Conservation (phyloP, 208 protist genomes). For the Acanthamoeba sp. region DNA sequence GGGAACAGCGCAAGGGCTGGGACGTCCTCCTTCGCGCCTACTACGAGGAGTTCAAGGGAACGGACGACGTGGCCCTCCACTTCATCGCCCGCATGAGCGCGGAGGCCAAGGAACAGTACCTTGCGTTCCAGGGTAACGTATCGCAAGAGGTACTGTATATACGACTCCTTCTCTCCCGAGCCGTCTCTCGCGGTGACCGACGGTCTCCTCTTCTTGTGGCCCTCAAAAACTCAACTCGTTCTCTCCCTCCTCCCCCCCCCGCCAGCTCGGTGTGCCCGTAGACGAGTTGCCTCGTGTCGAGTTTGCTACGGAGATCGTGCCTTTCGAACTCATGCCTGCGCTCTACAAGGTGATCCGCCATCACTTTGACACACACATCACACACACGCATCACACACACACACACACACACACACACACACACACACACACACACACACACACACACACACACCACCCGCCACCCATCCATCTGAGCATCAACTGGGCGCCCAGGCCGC, state of each 20-base stretch:
- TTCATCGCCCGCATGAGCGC: conserved; percentile 63
- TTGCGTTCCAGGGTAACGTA: neutral
- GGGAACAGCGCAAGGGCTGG: conserved; percentile 85
- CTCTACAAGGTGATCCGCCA: conserved; percentile 73
- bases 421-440: too few relatives aligned
- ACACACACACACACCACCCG: neutral
- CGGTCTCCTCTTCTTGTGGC: neutral
- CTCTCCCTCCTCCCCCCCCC: too few relatives aligned
- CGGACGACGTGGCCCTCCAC: conserved; percentile 74
- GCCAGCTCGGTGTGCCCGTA: neutral
- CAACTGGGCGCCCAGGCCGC: neutral
- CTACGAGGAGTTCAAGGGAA: conserved; percentile 71
- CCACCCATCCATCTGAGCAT: too few relatives aligned
- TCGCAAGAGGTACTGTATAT: neutral
- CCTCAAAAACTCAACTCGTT: too few relatives aligned
- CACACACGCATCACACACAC: too few relatives aligned
- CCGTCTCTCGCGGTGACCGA: too few relatives aligned
- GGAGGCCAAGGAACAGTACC: conserved; percentile 56
- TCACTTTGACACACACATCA: neutral
- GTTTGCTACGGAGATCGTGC: conserved; percentile 53
- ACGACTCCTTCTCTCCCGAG: neutral
- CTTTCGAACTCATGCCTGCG: conserved; percentile 74
- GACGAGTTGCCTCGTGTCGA: conserved; percentile 21
- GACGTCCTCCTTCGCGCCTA: conserved; percentile 78
- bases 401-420: too few relatives aligned